phyloP scores from a whole-genome alignment of 2,329 filamentous ascomycete species.

The Phyllosticta citribraziliensis region DNA sequence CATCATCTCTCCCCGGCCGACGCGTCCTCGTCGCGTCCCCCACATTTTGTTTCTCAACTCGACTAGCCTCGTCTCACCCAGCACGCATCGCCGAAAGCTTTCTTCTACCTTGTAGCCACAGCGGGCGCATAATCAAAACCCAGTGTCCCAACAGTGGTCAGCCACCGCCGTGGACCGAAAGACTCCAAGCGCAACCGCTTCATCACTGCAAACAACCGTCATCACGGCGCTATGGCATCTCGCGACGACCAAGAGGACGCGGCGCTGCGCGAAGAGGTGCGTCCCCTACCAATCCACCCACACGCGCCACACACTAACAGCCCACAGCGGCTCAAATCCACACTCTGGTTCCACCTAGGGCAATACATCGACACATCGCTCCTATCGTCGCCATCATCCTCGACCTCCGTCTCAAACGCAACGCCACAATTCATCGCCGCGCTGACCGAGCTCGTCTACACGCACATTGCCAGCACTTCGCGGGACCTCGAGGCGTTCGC shows the following conservation, averaged over 20 bases:
- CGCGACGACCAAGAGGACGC: slow-evolving; percentile 12
- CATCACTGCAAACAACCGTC: neutral
- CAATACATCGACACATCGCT: slow-evolving; percentile 74
- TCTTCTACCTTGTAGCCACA: neutral
- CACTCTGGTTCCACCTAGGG: slow-evolving; percentile 33
- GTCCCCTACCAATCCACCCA: neutral
- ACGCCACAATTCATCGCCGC: slow-evolving; percentile 81
- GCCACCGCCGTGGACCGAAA: neutral
- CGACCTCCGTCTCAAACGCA: slow-evolving; percentile 60
- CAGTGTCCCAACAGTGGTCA: neutral
- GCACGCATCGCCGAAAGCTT: neutral
- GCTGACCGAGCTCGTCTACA: slow-evolving; percentile 72
- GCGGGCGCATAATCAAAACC: neutral
- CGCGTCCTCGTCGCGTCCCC: neutral
- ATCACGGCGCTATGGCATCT: neutral
- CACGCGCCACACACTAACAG: neutral
- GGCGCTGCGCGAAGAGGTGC: slow-evolving; percentile 24
- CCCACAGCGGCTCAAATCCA: slow-evolving; percentile 37
- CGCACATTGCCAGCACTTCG: slow-evolving; percentile 62
- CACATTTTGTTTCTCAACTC: neutral
- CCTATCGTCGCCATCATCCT: slow-evolving; percentile 35
- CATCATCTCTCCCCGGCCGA: neutral
- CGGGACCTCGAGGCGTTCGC: slow-evolving; percentile 50
- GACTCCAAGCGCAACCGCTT: neutral
- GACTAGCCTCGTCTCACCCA: neutral